Evolutionary conservation across 139 green algal genomes (phyloP), one percentile per base, ranked within the genome.

Genomic region (Haematococcus lacustris): DNA sequence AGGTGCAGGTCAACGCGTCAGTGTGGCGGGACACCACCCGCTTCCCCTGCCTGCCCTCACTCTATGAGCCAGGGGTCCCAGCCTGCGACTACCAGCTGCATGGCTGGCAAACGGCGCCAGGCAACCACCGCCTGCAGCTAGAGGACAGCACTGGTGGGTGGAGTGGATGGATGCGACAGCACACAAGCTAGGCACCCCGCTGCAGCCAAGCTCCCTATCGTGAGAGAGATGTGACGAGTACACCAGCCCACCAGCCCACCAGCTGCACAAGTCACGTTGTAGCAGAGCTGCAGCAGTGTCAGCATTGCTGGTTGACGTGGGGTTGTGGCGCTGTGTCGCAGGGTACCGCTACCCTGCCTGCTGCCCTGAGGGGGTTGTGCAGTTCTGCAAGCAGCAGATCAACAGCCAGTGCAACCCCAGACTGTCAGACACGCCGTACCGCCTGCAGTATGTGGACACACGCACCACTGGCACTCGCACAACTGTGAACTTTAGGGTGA

Each of bases 21-120:
- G 34, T 57, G 32, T 83, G 73, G 73, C 7, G 43, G 0, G 77
- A 83, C 59, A 61, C 62, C 3, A 69, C 47, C 6, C 68, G 71
- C 51, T 66, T 83, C 68, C 77, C 77, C 30, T 83, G 77, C 73
- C 51, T 51, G 3, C 38, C n/a, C 0, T 77, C 68, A 6, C 1
- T 38, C 28, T 77, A 57, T 21, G 70, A 76, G 62, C 73, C 77
- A 0, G 1, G 37, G 23, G 26, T 74, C 40, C 73, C 73, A 2
- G 53, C 77, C 6, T 83, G 77, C 53, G 77, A 83, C 63, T 83
- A 79, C 73, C 79, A 73, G 50, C 21, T 83, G 1, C 63, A 74
- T 30, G 77, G 77, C 53, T 83, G 73, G 73, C 77, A 83, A 53
- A 83, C 77, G 3, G 39, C 47, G 23, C 32, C 51, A 35, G 69